phyloP scores from a whole-genome alignment of 2,329 filamentous ascomycete genomes.

The Microcyclospora pomicola region DNA sequence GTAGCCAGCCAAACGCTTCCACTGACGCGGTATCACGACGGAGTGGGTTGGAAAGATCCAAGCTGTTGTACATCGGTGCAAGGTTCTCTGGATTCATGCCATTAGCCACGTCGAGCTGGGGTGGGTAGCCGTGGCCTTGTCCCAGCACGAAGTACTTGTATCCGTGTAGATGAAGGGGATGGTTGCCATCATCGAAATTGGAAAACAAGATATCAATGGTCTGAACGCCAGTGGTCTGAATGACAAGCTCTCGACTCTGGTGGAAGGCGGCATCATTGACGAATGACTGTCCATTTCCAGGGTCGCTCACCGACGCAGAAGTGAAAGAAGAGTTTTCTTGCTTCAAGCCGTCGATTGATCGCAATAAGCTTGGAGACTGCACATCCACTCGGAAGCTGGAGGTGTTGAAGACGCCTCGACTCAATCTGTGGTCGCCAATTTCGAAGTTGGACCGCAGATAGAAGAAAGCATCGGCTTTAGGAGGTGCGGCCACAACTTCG shows the following conservation, averaged over 20 bases:
- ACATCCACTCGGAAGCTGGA: conserved; percentile 40
- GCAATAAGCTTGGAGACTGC: conserved; percentile 36
- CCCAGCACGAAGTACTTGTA: conserved; percentile 25
- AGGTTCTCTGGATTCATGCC: conserved; percentile 15
- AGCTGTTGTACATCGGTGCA: conserved; percentile 19
- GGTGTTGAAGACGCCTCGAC: conserved; percentile 45
- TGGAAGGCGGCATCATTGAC: conserved; percentile 21
- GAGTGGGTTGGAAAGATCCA: conserved; percentile 29
- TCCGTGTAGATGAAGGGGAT: conserved; percentile 24
- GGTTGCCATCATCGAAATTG: conserved; percentile 25
- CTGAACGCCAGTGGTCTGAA: conserved; percentile 24
- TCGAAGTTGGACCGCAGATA: conserved; percentile 45
- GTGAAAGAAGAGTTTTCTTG: conserved; percentile 17
- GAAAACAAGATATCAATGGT: conserved; percentile 25
- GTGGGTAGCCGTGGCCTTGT: conserved; percentile 22
- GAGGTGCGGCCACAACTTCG: conserved; percentile 29
- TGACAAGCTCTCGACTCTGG: conserved; percentile 18
- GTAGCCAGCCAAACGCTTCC: conserved; percentile 41
- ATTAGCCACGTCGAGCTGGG: conserved; percentile 10
- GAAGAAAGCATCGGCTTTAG: conserved; percentile 37
- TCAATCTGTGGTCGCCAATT: conserved; percentile 44
- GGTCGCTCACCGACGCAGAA: background rate
- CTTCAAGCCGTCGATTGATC: conserved; percentile 34
- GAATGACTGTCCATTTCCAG: conserved; percentile 11
- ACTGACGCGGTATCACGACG: conserved; percentile 41